Percentiles rank a stretch among this genome's conserved stretches.
phyloP scores from a whole-genome alignment of 768 basidiomycete species.

The Boletus barrowsii region DNA sequence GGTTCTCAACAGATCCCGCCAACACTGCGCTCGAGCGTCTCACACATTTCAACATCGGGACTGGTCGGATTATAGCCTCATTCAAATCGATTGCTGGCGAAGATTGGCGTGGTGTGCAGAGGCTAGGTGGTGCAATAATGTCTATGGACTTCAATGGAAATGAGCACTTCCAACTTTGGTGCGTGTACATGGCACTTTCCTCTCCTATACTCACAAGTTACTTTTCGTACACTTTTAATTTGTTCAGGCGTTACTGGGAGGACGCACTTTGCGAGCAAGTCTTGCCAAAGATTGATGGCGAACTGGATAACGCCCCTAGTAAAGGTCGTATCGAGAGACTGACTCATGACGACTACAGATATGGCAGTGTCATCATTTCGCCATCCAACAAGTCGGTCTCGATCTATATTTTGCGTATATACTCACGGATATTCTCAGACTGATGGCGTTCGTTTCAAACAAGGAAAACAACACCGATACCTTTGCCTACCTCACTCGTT shows the following conservation, averaged over 20 bases:
- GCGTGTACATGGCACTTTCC: background rate
- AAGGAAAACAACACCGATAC: slow-evolving; percentile 40
- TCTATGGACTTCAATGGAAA: slow-evolving; percentile 41
- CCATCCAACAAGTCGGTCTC: slow-evolving; percentile 35
- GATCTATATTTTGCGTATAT: background rate
- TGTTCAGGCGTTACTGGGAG: slow-evolving; percentile 42
- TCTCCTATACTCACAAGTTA: too few species aligned
- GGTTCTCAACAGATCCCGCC: slow-evolving; percentile 29
- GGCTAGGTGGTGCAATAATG: slow-evolving; percentile 36
- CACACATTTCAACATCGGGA: slow-evolving; percentile 39
- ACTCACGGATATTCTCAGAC: slow-evolving; percentile 16
- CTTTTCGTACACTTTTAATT: too few species aligned
- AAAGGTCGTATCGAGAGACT: slow-evolving; percentile 40
- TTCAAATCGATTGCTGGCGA: slow-evolving; percentile 36
- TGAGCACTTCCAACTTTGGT: slow-evolving; percentile 43
- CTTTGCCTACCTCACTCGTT: slow-evolving; percentile 34
- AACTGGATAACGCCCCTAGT: slow-evolving; percentile 39
- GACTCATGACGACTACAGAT: slow-evolving; percentile 39
- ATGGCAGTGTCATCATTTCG: slow-evolving; percentile 29
- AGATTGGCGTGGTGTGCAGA: slow-evolving; percentile 40
- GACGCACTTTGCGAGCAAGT: slow-evolving; percentile 24
- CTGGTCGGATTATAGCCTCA: slow-evolving; percentile 34
- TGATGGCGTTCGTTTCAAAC: slow-evolving; percentile 41
- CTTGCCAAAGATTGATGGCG: slow-evolving; percentile 35
- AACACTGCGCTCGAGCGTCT: slow-evolving; percentile 31